These are phyloP conservation scores for Mycocentrospora acerina DNA, from an alignment of 2,329 filamentous ascomycete species.

Conservation along the genomic window DNA sequence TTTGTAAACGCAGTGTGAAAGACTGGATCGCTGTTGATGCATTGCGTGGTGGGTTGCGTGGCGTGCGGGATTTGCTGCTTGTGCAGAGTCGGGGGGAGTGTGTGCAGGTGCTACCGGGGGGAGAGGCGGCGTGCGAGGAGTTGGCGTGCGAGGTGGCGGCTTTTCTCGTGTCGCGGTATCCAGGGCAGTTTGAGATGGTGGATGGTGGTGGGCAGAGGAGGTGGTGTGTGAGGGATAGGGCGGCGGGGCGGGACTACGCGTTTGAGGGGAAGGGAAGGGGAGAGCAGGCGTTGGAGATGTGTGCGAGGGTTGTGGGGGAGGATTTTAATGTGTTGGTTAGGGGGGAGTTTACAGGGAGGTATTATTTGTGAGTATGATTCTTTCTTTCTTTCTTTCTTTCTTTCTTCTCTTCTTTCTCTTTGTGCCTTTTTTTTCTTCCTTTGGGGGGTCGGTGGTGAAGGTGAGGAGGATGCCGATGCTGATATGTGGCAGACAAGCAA, in stretches of 20 bases:
- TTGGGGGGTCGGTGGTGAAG: no score
- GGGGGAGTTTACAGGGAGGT: conserved; percentile 47
- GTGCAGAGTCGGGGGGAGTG: conserved; percentile 43
- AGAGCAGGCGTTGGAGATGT: conserved; percentile 52
- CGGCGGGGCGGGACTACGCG: no score
- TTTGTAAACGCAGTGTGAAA: no score
- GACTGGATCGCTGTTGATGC: no score
- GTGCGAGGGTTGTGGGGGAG: conserved; percentile 54
- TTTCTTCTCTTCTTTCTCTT: no score
- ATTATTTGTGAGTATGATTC: conserved; percentile 45
- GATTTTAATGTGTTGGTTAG: conserved; percentile 54
- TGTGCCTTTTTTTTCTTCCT: no score
- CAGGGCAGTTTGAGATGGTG: conserved; percentile 42
- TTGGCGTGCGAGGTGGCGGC: conserved; percentile 48
- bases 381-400: no score
- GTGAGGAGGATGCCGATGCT: background rate
- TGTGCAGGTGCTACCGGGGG: conserved; percentile 49
- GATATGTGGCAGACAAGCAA: conserved; percentile 44
- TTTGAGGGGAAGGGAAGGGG: conserved; percentile 51
- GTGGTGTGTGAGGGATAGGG: no score
- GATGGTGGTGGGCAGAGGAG: conserved; percentile 23
- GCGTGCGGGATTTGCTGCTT: conserved; percentile 47
- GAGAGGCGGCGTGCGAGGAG: conserved; percentile 50
- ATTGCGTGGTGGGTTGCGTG: no score
- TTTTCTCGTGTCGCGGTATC: conserved; percentile 49